Evolutionary conservation across 2,329 filamentous ascomycete species (phyloP).

Genomic region (Monosporascus sp.): DNA sequence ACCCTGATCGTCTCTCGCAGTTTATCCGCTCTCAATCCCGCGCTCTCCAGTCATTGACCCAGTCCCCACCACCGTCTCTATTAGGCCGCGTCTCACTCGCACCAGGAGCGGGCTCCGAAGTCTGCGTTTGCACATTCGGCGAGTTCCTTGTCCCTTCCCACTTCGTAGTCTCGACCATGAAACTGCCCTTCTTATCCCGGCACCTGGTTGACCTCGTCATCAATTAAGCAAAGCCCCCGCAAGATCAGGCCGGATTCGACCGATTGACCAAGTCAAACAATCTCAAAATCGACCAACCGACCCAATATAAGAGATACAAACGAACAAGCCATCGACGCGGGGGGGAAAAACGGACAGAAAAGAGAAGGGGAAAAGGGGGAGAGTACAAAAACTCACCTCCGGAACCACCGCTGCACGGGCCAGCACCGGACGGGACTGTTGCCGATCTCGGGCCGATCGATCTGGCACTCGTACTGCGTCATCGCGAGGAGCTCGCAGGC

Average conservation of each 20-base stretch:
- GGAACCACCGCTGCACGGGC: slow-evolving; percentile 55
- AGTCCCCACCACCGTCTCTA: neutral
- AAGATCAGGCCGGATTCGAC: too few species aligned
- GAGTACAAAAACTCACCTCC: slow-evolving; percentile 41
- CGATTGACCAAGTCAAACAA: neutral
- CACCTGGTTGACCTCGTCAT: slow-evolving; percentile 38
- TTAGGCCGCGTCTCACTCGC: neutral
- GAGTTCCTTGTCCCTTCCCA: slow-evolving; percentile 44
- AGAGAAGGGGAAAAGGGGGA: neutral
- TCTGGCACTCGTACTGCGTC: slow-evolving; percentile 56
- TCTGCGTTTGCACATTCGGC: too few species aligned
- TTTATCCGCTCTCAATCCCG: neutral
- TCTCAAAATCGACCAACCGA: neutral
- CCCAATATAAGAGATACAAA: too few species aligned
- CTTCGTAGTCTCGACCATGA: slow-evolving; percentile 58
- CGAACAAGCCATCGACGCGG: neutral
- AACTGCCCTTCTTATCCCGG: slow-evolving; percentile 49
- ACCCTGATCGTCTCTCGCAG: too few species aligned
- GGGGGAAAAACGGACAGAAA: slow-evolving; percentile 1
- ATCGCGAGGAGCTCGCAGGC: slow-evolving; percentile 53
- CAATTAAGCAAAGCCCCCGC: too few species aligned
- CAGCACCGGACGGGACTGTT: slow-evolving; percentile 49
- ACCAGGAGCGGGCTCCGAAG: slow-evolving; percentile 3
- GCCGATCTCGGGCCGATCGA: slow-evolving; percentile 40
- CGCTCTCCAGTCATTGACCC: neutral